A percentile compares a stretch with the other conserved stretches of the same genome.
These are phyloP conservation scores for Penicillium sp. DNA, from an alignment of 2,329 filamentous ascomycete species.

Conservation along the genomic window DNA sequence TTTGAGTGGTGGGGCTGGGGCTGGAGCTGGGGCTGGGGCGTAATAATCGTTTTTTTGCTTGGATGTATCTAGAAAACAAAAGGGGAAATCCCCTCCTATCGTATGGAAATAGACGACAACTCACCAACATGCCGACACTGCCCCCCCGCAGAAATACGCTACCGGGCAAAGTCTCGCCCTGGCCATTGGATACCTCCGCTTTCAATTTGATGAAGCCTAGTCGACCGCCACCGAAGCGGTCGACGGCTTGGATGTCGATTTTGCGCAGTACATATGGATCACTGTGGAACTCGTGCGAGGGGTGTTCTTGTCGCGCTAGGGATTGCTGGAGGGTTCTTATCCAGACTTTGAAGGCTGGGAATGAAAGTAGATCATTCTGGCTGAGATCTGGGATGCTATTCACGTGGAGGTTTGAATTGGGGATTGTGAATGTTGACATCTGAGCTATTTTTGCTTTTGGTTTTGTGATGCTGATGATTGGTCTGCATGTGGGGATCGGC, in stretches of 20 bases:
- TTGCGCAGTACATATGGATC: conserved; percentile 53
- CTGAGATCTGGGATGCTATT: conserved; percentile 46
- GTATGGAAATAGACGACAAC: conserved; percentile 13
- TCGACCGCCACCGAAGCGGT: conserved; percentile 51
- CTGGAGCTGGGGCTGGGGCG: too few species aligned
- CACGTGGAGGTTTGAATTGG: conserved; percentile 39
- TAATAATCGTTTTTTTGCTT: too few species aligned
- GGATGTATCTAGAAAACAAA: not conserved
- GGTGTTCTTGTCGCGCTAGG: conserved; percentile 47
- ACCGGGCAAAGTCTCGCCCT: conserved; percentile 54
- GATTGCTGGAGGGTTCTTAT: conserved; percentile 51
- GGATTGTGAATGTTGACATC: conserved; percentile 48
- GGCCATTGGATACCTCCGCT: conserved; percentile 53
- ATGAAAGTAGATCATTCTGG: conserved; percentile 48
- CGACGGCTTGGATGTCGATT: conserved; percentile 56
- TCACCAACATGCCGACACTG: conserved; percentile 58
- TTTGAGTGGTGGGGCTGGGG: not conserved
- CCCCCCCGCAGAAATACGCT: conserved; percentile 59
- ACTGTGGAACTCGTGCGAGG: conserved; percentile 52
- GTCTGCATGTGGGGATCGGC: not conserved
- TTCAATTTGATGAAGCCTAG: conserved; percentile 60
- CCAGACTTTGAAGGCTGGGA: conserved; percentile 59
- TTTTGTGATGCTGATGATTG: not conserved
- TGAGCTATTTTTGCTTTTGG: not conserved
- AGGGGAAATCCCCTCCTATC: not conserved